phyloP scores from a whole-genome alignment of 2,329 filamentous ascomycete species.

The Sarocladiaceae sp. region DNA sequence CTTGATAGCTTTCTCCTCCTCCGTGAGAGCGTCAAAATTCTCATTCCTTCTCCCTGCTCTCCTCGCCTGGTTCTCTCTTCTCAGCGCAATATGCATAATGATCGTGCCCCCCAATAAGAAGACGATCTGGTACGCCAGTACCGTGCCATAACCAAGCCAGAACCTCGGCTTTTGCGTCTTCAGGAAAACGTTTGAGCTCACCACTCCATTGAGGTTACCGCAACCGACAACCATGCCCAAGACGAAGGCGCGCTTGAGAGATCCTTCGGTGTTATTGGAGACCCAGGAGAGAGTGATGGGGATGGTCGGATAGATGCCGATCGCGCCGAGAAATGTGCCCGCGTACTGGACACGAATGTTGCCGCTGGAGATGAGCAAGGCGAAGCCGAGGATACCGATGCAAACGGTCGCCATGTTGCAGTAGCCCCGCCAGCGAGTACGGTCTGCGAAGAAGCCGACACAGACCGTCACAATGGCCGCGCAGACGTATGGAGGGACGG shows the following conservation, averaged over 20 bases:
- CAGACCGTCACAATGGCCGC: slow-evolving; percentile 27
- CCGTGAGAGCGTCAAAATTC: slow-evolving; percentile 50
- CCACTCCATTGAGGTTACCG: slow-evolving; percentile 72
- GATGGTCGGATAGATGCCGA: slow-evolving; percentile 46
- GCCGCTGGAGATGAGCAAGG: slow-evolving; percentile 35
- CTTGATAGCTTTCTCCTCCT: slow-evolving; percentile 49
- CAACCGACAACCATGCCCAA: slow-evolving; percentile 57
- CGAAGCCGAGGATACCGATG: slow-evolving; percentile 27
- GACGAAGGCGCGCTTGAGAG: slow-evolving; percentile 49
- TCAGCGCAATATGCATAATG: slow-evolving; percentile 54
- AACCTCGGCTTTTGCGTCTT: slow-evolving; percentile 23
- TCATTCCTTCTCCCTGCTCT: slow-evolving; percentile 49
- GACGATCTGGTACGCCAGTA: slow-evolving; percentile 60
- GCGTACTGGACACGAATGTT: slow-evolving; percentile 39
- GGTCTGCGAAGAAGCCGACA: slow-evolving; percentile 67
- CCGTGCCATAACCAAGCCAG: slow-evolving; percentile 53
- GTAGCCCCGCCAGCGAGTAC: slow-evolving; percentile 55
- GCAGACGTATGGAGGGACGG: slow-evolving; percentile 32
- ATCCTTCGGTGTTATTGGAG: slow-evolving; percentile 52
- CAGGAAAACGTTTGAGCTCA: slow-evolving; percentile 57
- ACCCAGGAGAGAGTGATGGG: slow-evolving; percentile 55
- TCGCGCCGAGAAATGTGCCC: slow-evolving; percentile 39
- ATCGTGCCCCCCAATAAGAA: slow-evolving; percentile 62
- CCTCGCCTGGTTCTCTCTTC: slow-evolving; percentile 56
- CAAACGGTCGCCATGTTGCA: slow-evolving; percentile 32